Percentiles rank a stretch among this genome's conserved stretches.
Conservation (phyloP, 2,329 filamentous ascomycete species). For the Blastomyces gilchristii region DNA sequence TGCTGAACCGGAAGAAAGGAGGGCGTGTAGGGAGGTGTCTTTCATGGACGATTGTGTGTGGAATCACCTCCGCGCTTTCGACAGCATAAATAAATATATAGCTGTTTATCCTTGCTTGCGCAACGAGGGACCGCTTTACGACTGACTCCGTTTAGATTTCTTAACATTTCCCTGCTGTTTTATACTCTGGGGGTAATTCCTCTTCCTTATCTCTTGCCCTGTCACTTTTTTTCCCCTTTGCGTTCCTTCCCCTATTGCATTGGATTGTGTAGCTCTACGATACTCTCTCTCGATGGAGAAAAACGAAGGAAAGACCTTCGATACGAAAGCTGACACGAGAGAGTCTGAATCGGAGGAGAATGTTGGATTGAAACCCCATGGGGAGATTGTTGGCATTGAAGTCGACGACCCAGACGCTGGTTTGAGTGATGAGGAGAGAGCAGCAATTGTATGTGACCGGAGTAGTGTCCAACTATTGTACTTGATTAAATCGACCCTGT, state of each 20-base stretch:
- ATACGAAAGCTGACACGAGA: neutral
- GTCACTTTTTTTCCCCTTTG: neutral
- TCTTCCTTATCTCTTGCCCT: neutral
- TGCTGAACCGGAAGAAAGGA: neutral
- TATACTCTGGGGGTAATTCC: neutral
- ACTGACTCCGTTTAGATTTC: neutral
- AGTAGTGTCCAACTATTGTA: neutral
- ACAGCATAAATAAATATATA: neutral
- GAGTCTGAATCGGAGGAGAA: neutral
- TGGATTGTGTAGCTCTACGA: neutral
- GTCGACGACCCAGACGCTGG: conserved; percentile 52
- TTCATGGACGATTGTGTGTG: neutral
- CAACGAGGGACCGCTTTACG: neutral
- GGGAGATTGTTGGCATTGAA: neutral
- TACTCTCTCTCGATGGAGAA: neutral
- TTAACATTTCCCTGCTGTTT: neutral
- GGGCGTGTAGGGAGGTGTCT: too few relatives aligned
- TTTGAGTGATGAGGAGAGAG: conserved; percentile 52
- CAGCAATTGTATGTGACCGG: conserved; percentile 45
- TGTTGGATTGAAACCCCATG: neutral
- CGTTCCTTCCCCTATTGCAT: neutral
- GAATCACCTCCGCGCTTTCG: neutral
- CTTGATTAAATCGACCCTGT: neutral
- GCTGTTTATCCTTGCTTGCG: neutral
- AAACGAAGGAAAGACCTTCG: neutral